A percentile compares a stretch with the other conserved stretches of the same genome.
phyloP scores from a whole-genome alignment of 2,329 filamentous ascomycete species.

The Penicillium occitanis region DNA sequence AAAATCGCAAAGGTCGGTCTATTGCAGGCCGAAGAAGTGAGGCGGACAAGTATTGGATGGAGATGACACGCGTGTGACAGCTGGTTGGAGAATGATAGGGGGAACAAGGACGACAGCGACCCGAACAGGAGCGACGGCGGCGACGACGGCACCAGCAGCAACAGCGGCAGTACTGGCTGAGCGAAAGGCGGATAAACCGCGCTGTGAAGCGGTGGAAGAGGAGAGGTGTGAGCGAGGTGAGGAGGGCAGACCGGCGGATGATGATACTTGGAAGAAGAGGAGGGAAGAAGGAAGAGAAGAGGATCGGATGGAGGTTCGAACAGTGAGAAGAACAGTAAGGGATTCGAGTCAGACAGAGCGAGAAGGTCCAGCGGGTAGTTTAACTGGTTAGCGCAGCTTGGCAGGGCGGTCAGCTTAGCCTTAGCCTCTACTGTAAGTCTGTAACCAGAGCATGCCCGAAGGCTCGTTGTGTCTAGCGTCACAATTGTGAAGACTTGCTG shows the following conservation, averaged over 20 bases:
- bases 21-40: not conserved
- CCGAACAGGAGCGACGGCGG: not conserved
- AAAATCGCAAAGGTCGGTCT: not conserved
- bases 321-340: not conserved
- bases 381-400: slow-evolving; percentile 3
- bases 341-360: slow-evolving; percentile 12
- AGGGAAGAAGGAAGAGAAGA: slow-evolving; percentile 15
- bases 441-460: not conserved
- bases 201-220: slow-evolving; percentile 16
- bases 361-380: slow-evolving; percentile 10
- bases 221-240: slow-evolving; percentile 16
- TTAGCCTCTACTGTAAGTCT: not conserved
- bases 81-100: slow-evolving; percentile 8
- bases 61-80: slow-evolving; percentile 11
- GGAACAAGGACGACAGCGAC: slow-evolving; percentile 11
- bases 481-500: not conserved
- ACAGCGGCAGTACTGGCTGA: slow-evolving; percentile 17
- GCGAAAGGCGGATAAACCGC: slow-evolving; percentile 15
- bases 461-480: not conserved
- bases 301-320: slow-evolving; percentile 1
- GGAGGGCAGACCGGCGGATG: slow-evolving; percentile 14
- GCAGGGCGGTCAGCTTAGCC: slow-evolving; percentile 15
- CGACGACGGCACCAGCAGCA: not conserved
- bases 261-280: slow-evolving; percentile 15
- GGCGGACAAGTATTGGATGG: slow-evolving; percentile 11